Conservation (phyloP, 257 asterid genomes). For the Gentiana straminea region DNA sequence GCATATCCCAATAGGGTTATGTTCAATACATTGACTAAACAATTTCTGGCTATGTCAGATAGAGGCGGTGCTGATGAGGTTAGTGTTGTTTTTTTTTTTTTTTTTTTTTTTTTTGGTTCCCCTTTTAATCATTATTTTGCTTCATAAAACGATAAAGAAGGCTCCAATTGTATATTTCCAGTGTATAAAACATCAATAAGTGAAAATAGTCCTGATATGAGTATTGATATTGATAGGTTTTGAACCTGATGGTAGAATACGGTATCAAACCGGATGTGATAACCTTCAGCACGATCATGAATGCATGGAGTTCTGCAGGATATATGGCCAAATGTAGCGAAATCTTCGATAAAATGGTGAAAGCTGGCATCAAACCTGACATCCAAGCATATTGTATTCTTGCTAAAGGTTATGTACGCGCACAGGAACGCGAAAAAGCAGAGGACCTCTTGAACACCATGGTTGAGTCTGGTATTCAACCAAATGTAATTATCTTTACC, state of each 20-base stretch:
- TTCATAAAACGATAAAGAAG: too few relatives aligned
- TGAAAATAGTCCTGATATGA: neutral
- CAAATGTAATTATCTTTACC: constrained; percentile 57
- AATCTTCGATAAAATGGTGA: constrained; percentile 52
- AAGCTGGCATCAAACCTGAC: constrained; percentile 50
- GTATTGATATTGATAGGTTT: constrained; percentile 27
- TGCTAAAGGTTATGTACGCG: constrained; percentile 55
- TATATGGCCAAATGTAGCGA: constrained; percentile 54
- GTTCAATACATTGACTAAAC: constrained; percentile 61
- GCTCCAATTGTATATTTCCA: too few relatives aligned
- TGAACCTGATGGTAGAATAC: constrained; percentile 47
- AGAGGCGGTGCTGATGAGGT: constrained; percentile 58
- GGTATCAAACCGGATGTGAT: constrained; percentile 55
- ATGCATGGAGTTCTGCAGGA: constrained; percentile 63
- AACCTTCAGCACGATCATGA: constrained; percentile 68
- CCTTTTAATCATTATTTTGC: too few relatives aligned
- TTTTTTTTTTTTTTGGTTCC: neutral
- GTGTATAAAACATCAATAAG: too few relatives aligned
- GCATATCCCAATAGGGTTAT: constrained; percentile 40
- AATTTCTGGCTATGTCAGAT: constrained; percentile 41
- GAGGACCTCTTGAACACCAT: constrained; percentile 43
- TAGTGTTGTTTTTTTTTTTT: constrained; percentile 4
- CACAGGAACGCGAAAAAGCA: constrained; percentile 56
- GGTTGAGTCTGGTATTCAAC: constrained; percentile 28
- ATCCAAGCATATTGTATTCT: constrained; percentile 51